These are phyloP conservation scores for Inga laurina DNA, from an alignment of 306 rosid species.

Conservation along the genomic window DNA sequence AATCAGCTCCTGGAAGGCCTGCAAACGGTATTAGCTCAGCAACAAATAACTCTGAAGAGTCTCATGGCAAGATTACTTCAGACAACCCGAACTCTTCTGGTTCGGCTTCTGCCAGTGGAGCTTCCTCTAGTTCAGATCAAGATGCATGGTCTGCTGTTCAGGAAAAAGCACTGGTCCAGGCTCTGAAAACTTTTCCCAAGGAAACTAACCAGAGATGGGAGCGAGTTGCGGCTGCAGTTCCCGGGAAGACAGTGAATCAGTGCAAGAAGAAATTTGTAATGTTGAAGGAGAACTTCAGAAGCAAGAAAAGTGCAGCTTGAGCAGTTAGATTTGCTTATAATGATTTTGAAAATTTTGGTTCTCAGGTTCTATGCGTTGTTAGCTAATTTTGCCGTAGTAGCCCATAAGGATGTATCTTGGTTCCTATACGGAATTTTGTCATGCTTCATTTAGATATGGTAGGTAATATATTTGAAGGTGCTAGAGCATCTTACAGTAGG, in stretches of 20 bases:
- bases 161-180: conserved; percentile 94
- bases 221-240: conserved; percentile 90
- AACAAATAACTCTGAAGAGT: conserved; percentile 35
- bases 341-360: not conserved
- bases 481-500: conserved; percentile 10
- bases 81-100: conserved; percentile 40
- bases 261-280: conserved; percentile 86
- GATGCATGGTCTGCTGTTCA: conserved; percentile 90
- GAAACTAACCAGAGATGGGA: conserved; percentile 92
- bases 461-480: conserved; percentile 40
- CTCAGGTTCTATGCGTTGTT: not conserved
- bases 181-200: conserved; percentile 92
- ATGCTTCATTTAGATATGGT: conserved; percentile 37
- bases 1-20: conserved; percentile 32
- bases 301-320: conserved; percentile 69
- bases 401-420: conserved; percentile 5
- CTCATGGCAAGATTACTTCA: conserved; percentile 37
- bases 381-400: conserved; percentile 6
- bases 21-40: conserved; percentile 41
- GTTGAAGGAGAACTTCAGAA: conserved; percentile 92
- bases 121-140: conserved; percentile 61
- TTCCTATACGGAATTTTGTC: conserved; percentile 37
- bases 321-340: conserved; percentile 1
- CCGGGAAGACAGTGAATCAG: conserved; percentile 85
- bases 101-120: conserved; percentile 49